A percentile compares a stretch with the other conserved stretches of the same genome.
phyloP scores from a whole-genome alignment of 441 rosid genomes.

The Metrosideros polymorpha region DNA sequence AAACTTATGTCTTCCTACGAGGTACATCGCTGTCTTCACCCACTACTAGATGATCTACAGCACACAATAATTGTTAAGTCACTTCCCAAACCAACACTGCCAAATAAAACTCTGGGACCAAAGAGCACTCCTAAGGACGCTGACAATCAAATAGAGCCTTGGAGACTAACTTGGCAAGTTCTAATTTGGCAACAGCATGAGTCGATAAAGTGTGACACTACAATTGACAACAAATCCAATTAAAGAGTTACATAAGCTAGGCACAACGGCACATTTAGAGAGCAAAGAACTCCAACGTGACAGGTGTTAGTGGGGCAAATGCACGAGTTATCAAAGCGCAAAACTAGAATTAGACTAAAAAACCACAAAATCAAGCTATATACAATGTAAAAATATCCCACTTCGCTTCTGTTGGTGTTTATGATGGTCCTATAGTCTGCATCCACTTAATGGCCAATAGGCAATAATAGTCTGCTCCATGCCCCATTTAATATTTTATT shows the following conservation, averaged over 20 bases:
- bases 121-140: not conserved
- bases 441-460: not conserved
- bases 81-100: not conserved
- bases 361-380: not conserved
- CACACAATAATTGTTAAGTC: not conserved
- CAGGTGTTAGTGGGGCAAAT: not conserved
- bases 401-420: not conserved
- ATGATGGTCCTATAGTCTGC: not conserved
- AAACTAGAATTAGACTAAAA: not conserved
- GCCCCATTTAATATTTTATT: not conserved
- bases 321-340: fast-evolving
- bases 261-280: too few species aligned
- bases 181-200: not conserved
- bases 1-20: not conserved
- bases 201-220: not conserved
- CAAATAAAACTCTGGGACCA: not conserved
- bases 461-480: too few species aligned
- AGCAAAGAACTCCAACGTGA: not conserved
- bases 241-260: too few species aligned
- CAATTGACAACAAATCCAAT: too few species aligned
- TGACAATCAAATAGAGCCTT: not conserved
- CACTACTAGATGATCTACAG: not conserved
- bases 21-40: not conserved
- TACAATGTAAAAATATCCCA: not conserved
- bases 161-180: not conserved